These are phyloP conservation scores for Phytophthora quininea DNA, from an alignment of 352 stramenopile genomes.

Conservation along the genomic window DNA sequence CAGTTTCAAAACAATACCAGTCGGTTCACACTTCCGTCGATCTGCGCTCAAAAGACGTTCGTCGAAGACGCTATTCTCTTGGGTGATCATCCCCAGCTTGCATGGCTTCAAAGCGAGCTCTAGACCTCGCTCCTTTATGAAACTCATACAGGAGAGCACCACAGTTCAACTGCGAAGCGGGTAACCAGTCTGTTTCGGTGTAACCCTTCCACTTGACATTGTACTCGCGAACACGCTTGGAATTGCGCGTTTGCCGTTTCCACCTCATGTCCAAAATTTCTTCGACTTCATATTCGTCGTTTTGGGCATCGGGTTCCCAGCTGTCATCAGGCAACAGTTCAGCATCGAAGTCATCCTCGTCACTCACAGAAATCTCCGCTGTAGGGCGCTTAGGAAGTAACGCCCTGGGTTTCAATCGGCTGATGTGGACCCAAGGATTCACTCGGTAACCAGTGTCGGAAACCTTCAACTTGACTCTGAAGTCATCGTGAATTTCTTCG, in stretches of 20 bases:
- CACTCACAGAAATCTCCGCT: background rate
- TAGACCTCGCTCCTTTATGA: background rate
- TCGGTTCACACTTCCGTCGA: background rate
- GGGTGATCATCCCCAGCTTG: background rate
- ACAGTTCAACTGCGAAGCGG: background rate
- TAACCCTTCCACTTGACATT: background rate
- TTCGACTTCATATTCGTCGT: background rate
- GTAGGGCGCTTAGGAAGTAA: background rate
- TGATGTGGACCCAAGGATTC: background rate
- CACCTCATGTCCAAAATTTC: background rate
- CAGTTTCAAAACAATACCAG: background rate
- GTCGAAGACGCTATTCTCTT: background rate
- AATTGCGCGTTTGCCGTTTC: background rate
- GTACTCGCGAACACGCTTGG: background rate
- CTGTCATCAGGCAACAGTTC: background rate
- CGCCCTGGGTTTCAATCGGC: background rate
- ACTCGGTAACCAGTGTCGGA: background rate
- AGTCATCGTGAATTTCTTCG: background rate
- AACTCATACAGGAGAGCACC: background rate
- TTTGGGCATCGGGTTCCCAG: background rate
- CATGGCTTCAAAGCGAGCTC: background rate
- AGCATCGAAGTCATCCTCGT: background rate
- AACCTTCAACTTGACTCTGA: background rate
- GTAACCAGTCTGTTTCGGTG: background rate
- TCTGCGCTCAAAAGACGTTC: background rate